phyloP scores from a whole-genome alignment of 2,329 filamentous ascomycete genomes.

The Ceratocystis cubensis region DNA sequence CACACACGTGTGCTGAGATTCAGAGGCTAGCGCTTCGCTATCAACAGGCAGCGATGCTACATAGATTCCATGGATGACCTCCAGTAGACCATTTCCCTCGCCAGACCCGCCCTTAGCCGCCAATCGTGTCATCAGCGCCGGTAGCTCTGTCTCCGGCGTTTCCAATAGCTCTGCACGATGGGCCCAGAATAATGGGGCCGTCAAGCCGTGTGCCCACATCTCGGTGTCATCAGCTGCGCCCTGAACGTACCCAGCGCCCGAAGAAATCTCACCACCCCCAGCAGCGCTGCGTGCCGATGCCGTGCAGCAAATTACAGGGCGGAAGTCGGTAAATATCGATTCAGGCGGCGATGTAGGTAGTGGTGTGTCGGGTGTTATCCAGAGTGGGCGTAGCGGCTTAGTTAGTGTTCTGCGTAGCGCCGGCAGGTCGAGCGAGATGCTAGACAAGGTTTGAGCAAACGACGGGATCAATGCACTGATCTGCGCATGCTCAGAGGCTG shows the following conservation, averaged over 20 bases:
- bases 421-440: conserved; percentile 48
- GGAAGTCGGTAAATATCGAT: conserved; percentile 43
- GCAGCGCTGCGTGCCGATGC: conserved; percentile 60
- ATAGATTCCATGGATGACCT: conserved; percentile 30
- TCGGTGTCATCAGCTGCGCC: conserved; percentile 92
- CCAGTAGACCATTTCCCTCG: conserved; percentile 15
- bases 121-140: conserved; percentile 37
- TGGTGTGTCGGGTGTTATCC: conserved; percentile 60
- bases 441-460: conserved; percentile 40
- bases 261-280: conserved; percentile 45
- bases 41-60: conserved; percentile 30
- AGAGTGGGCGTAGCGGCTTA: conserved; percentile 65
- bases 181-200: conserved; percentile 66
- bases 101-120: conserved; percentile 23
- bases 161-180: conserved; percentile 48
- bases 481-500: conserved; percentile 64
- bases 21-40: conserved; percentile 15
- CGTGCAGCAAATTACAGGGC: conserved; percentile 73
- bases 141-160: conserved; percentile 52
- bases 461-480: conserved; percentile 50
- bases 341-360: conserved; percentile 27
- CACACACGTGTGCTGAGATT: conserved; percentile 31
- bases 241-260: conserved; percentile 66
- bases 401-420: conserved; percentile 43
- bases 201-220: conserved; percentile 77